Conservation (phyloP, 2,329 filamentous ascomycete species). For the Fusarium burgessii region DNA sequence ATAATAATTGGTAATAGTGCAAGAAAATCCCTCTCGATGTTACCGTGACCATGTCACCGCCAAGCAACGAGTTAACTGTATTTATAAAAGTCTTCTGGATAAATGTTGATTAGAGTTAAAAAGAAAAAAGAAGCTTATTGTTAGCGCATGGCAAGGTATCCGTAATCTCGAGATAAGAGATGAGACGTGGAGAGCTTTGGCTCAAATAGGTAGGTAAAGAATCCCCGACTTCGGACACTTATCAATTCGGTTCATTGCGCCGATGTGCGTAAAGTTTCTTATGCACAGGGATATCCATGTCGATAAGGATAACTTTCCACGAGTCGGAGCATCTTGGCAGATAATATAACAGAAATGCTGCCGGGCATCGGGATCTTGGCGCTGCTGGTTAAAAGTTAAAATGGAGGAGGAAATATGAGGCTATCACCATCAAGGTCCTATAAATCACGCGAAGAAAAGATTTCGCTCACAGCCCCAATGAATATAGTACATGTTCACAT, state of each 20-base stretch:
- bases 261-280: rapidly evolving
- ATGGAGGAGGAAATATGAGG: neutral
- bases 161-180: neutral
- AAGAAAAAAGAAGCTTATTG: neutral
- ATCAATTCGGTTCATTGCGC: neutral
- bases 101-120: neutral
- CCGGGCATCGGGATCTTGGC: too few species aligned
- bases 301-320: neutral
- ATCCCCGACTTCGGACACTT: neutral
- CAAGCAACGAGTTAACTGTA: neutral
- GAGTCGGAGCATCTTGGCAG: neutral
- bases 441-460: neutral
- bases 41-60: neutral
- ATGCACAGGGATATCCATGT: rapidly evolving
- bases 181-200: neutral
- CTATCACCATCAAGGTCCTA: neutral
- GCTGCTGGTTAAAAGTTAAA: too few species aligned
- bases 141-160: neutral
- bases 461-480: neutral
- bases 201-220: neutral
- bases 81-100: neutral
- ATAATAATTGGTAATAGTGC: neutral
- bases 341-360: too few species aligned
- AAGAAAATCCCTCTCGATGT: neutral
- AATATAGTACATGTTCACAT: too few species aligned